Evolutionary conservation across 1,284 basidiomycete genomes (phyloP), one percentile per base, ranked within the genome.

Genomic region (Marasmius sp.): DNA sequence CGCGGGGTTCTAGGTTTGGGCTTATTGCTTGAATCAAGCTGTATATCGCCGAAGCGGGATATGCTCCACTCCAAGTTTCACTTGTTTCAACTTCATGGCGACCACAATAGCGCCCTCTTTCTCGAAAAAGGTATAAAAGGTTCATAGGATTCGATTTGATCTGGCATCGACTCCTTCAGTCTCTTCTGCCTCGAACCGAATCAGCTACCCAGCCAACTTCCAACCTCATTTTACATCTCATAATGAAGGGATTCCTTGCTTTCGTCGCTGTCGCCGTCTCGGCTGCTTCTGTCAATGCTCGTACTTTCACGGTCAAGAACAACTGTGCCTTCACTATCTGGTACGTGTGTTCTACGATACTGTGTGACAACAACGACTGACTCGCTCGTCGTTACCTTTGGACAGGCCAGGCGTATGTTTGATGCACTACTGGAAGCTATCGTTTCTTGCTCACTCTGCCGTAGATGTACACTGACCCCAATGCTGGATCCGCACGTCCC

Each of bases 321-420:
- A 71, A 71, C 6, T 81, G 79, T 61, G 74, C 79, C 0, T 80
- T 79, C 67, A 80, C 79, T 9, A 77, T 80, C 59, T 81, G 79
- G 79, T 79, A 67, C 14, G 71, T 50, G 39, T 12, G 43, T 37
- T 9, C 22, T 18, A 39, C 48, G 27, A 51, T 34, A 10, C 45
- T 27, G 16, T 43, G 48, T 11, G 7, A 16, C 6, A 39, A 12
- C 36, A 18, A 18, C 41, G 54, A 39, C 27, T 39, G 12, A 43
- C 27, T 2, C 2, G 27, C 27, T 27, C 27, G 41, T n/a, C n/a
- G 41, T 12, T 43, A 34, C 12, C 34, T 14, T 3, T 45, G 66
- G 55, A 56, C 61, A 79, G 74, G 76, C 76, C 77, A 16, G 78
- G 77, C 75, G 71, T 63, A 58, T 57, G 49, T 33, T 50, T 22